These are phyloP conservation scores for Zanthoxylum bungeanum DNA, from an alignment of 345 rosid species.

Conservation along the genomic window DNA sequence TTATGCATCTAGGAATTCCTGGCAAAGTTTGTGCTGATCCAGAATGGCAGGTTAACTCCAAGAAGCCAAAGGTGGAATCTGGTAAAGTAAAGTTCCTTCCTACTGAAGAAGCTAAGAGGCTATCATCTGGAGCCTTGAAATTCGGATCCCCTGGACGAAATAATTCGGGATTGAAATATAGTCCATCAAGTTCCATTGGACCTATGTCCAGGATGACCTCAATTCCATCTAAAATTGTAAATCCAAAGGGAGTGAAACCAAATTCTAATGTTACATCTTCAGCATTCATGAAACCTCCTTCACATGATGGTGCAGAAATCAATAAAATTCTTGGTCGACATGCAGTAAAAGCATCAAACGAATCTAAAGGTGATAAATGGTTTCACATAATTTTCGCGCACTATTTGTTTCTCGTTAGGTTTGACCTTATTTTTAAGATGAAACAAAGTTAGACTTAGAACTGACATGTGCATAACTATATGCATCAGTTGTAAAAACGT, in stretches of 20 bases:
- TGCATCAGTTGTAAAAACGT: not conserved
- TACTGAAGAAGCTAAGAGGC: conserved; percentile 37
- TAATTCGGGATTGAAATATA: conserved; percentile 3
- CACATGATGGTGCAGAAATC: conserved; percentile 5
- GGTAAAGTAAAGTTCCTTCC: conserved; percentile 45
- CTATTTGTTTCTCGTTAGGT: not conserved
- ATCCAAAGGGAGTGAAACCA: conserved; percentile 8
- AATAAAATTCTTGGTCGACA: conserved; percentile 1
- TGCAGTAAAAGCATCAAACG: conserved; percentile 2
- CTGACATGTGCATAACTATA: not conserved
- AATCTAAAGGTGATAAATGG: conserved; percentile 25
- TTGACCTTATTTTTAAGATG: not conserved
- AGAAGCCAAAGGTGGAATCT: conserved; percentile 30
- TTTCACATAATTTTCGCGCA: not conserved
- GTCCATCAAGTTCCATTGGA: not conserved
- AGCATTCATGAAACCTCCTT: conserved; percentile 14
- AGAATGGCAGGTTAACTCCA: conserved; percentile 19
- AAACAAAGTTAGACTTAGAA: not conserved
- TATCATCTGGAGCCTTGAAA: conserved; percentile 26
- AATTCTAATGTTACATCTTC: conserved; percentile 15
- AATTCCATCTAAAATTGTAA: conserved; percentile 6
- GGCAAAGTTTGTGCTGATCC: conserved; percentile 19
- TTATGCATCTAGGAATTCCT: not conserved
- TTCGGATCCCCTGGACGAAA: not conserved
- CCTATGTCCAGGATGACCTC: conserved; percentile 11